A percentile compares a stretch with the other conserved stretches of the same genome.
Evolutionary conservation across 2,329 filamentous ascomycete genomes (phyloP).

Genomic region (Seiridium cupressi): DNA sequence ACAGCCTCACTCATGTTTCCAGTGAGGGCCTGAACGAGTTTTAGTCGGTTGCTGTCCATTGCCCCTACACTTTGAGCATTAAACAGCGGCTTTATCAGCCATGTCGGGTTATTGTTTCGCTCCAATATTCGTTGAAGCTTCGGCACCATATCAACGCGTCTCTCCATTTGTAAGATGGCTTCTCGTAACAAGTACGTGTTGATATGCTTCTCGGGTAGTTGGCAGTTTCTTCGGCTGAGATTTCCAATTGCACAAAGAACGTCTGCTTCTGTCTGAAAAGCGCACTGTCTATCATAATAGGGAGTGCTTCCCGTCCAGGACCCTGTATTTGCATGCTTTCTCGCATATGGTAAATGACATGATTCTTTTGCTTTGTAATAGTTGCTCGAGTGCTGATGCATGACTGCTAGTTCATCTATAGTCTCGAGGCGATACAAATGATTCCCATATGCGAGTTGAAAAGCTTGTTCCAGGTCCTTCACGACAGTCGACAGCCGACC

Average conservation of each 20-base stretch:
- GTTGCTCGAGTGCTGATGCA: neutral
- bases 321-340: too few species aligned
- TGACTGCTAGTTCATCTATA: neutral
- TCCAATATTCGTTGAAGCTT: neutral
- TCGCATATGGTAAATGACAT: neutral
- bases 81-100: neutral
- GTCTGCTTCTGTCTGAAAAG: neutral
- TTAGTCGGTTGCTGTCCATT: neutral
- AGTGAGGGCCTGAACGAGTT: neutral
- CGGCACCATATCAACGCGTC: neutral
- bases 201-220: neutral
- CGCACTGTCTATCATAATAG: neutral
- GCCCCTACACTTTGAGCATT: neutral
- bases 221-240: neutral
- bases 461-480: neutral
- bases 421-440: neutral
- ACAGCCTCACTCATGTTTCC: neutral
- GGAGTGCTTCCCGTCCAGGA: neutral
- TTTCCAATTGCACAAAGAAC: neutral
- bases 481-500: neutral
- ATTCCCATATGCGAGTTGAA: neutral
- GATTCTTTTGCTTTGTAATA: neutral
- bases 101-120: neutral
- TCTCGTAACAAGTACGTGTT: neutral
- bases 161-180: neutral